A percentile compares a stretch with the other conserved stretches of the same genome.
These are phyloP conservation scores for Trichosanthes cucumerina DNA, from an alignment of 306 rosid species.

Conservation along the genomic window DNA sequence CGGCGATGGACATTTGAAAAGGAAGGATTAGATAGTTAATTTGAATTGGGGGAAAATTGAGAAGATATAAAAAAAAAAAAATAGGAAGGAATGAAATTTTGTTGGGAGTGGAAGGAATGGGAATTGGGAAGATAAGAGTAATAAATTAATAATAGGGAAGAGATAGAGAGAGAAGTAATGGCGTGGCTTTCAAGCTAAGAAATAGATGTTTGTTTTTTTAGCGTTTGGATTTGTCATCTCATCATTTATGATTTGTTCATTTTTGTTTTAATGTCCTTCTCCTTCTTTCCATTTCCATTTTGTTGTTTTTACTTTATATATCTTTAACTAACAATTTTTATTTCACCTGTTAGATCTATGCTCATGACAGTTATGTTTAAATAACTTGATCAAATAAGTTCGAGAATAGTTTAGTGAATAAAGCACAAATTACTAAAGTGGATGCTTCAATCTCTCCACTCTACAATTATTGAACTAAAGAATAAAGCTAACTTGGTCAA, in stretches of 20 bases:
- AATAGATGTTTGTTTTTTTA: not conserved
- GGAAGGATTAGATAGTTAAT: not conserved
- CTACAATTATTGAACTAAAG: too few relatives aligned
- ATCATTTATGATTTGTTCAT: not conserved
- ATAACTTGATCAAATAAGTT: too few relatives aligned
- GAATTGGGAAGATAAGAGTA: too few relatives aligned
- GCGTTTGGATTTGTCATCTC: not conserved
- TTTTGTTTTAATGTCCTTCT: not conserved
- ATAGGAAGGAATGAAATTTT: not conserved
- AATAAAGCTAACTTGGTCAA: too few relatives aligned
- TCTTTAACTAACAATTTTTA: not conserved
- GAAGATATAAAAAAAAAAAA: not conserved
- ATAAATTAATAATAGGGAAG: too few relatives aligned
- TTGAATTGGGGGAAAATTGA: not conserved
- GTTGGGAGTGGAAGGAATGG: not conserved
- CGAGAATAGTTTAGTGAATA: too few relatives aligned
- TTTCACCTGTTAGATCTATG: too few relatives aligned
- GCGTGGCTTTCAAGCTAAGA: conserved; percentile 13
- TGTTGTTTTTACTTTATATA: not conserved
- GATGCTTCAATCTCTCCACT: too few relatives aligned
- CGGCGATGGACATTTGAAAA: not conserved
- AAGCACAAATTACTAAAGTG: too few relatives aligned
- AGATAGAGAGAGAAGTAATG: not conserved
- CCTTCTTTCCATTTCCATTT: not conserved
- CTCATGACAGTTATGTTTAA: too few relatives aligned